Conservation (phyloP, 2,329 filamentous ascomycete genomes). For the Hypoxylon sp. region DNA sequence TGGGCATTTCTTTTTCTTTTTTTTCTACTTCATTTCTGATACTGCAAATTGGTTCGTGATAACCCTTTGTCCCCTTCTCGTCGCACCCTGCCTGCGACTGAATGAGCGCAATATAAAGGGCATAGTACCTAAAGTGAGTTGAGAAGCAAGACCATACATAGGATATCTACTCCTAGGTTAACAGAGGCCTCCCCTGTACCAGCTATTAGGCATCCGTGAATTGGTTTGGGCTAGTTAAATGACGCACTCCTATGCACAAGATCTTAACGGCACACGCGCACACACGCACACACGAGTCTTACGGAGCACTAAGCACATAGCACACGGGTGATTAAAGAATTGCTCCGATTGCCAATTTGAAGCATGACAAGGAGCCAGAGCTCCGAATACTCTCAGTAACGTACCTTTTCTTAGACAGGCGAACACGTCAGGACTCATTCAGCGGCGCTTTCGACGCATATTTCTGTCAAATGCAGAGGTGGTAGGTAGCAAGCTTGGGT, state of each 20-base stretch:
- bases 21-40: neutral
- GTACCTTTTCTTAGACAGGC: neutral
- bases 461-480: neutral
- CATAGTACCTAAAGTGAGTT: no score
- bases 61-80: neutral
- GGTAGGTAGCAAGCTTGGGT: neutral
- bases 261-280: no score
- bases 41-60: neutral
- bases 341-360: neutral
- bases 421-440: neutral
- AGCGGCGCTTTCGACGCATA: neutral
- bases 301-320: neutral
- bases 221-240: neutral
- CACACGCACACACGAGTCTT: neutral
- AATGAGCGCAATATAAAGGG: neutral
- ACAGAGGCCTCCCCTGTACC: no score
- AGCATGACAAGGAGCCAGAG: neutral
- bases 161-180: no score
- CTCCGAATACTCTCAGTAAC: neutral
- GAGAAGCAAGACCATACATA: no score
- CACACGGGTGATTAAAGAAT: neutral
- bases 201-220: neutral
- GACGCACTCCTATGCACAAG: neutral
- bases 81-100: neutral
- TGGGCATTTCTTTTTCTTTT: slow-evolving; percentile 3